Conservation (phyloP, 2,329 filamentous ascomycete species). For the Sclerotinia borealis region DNA sequence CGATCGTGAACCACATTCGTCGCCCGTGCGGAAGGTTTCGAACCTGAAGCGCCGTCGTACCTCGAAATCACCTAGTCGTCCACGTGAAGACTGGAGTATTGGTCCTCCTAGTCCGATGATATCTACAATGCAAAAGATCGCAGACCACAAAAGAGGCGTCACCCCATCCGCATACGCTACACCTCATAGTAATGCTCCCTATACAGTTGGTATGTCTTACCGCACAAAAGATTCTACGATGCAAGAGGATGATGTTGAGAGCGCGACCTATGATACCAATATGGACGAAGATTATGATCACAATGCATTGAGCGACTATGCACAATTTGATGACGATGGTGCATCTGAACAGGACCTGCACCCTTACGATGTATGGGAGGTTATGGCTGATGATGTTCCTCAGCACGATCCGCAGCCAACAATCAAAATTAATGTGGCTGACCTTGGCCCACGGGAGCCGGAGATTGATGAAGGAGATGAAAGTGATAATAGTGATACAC, state of each 20-base stretch:
- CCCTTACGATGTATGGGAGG: slow-evolving; percentile 15
- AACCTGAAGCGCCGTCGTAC: slow-evolving; percentile 34
- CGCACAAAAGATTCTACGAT: slow-evolving; percentile 15
- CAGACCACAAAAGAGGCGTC: slow-evolving; percentile 37
- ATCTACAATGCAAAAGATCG: slow-evolving; percentile 19
- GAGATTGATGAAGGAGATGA: slow-evolving; percentile 3
- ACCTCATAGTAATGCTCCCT: slow-evolving; percentile 59
- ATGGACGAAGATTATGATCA: slow-evolving; percentile 25
- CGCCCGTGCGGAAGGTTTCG: slow-evolving; percentile 12
- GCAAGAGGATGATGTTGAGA: slow-evolving; percentile 17
- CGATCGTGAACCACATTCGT: slow-evolving; percentile 28
- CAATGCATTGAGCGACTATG: slow-evolving; percentile 21
- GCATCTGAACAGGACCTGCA: neutral
- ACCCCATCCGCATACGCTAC: slow-evolving; percentile 69
- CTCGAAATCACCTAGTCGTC: slow-evolving; percentile 50
- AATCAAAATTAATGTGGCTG: neutral
- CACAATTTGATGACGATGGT: slow-evolving; percentile 3
- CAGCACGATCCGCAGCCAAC: neutral
- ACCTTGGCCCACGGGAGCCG: neutral
- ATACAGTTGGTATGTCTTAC: slow-evolving; percentile 18
- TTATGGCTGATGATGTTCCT: slow-evolving; percentile 10
- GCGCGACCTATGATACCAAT: slow-evolving; percentile 24
- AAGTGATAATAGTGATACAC: slow-evolving; percentile 10
- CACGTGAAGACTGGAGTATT: slow-evolving; percentile 47
- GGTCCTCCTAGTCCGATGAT: slow-evolving; percentile 28